These are phyloP conservation scores for Fusarium sp. DNA, from an alignment of 2,329 filamentous ascomycete species.

Conservation along the genomic window DNA sequence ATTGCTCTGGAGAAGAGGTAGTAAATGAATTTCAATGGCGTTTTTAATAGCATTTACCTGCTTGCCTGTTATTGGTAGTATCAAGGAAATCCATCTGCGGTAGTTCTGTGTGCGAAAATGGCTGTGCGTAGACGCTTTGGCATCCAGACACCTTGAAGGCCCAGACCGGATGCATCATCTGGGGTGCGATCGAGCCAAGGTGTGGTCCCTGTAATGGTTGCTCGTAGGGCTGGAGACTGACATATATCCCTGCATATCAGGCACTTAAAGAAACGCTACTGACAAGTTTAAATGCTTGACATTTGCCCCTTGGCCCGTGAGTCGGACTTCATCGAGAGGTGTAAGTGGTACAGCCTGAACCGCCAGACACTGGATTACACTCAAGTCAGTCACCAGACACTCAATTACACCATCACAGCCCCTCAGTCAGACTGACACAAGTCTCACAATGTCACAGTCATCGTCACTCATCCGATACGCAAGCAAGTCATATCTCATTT, in stretches of 20 bases:
- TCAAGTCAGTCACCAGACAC: not conserved
- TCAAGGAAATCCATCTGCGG: not conserved
- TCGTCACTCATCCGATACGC: not conserved
- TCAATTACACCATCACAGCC: not conserved
- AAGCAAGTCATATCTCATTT: slow-evolving; percentile 19
- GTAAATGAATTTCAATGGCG: not conserved
- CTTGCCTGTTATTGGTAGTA: fast-evolving
- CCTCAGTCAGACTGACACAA: not conserved
- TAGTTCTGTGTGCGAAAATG: not conserved
- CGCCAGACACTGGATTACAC: not conserved
- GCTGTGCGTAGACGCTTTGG: not conserved
- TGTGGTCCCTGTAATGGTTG: slow-evolving; percentile 36
- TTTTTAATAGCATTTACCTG: fast-evolving
- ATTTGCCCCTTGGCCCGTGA: not conserved
- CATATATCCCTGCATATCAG: slow-evolving; percentile 38
- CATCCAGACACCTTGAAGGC: slow-evolving; percentile 34
- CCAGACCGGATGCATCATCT: slow-evolving; percentile 30
- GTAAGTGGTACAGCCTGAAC: not conserved
- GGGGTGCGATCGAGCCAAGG: slow-evolving; percentile 32
- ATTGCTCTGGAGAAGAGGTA: not conserved
- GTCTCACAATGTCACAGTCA: slow-evolving; percentile 1
- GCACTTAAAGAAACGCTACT: slow-evolving; percentile 34
- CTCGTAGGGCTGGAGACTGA: slow-evolving; percentile 35
- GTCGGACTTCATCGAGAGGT: not conserved
- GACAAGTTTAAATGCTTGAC: slow-evolving; percentile 30